phyloP scores from a whole-genome alignment of 768 basidiomycete species.

The Tulasnella sp. region DNA sequence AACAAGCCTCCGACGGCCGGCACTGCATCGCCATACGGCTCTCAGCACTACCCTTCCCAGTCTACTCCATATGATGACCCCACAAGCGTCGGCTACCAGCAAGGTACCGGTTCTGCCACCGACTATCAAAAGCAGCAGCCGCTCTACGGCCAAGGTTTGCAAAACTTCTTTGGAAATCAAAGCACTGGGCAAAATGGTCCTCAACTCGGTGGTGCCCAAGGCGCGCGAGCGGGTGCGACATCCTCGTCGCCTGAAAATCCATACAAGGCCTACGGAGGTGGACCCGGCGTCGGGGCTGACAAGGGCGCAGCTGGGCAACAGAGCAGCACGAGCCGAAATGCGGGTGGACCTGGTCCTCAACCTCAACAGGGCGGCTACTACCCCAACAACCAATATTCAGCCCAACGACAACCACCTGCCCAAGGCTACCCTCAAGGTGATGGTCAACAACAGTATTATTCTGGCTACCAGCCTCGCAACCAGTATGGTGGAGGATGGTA shows the following conservation, averaged over 20 bases:
- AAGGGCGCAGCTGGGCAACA: background rate
- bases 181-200: background rate
- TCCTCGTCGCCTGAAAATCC: constrained; percentile 16
- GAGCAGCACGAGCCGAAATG: background rate
- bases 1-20: constrained; percentile 3
- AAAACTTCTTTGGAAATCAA: constrained; percentile 18
- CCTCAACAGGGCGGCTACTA: constrained; percentile 18
- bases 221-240: background rate
- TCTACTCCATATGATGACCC: constrained; percentile 15
- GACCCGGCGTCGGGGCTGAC: constrained; percentile 2
- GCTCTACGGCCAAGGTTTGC: constrained; percentile 7
- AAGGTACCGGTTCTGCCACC: background rate
- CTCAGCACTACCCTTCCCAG: constrained; percentile 12
- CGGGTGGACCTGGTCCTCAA: constrained; percentile 7
- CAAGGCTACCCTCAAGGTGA: constrained; percentile 17
- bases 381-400: constrained; percentile 12
- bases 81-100: background rate
- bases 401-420: constrained; percentile 6
- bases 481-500: constrained; percentile 2
- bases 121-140: constrained; percentile 13
- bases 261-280: constrained; percentile 11
- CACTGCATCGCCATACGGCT: constrained; percentile 10
- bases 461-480: constrained; percentile 13
- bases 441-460: constrained; percentile 10
- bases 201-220: constrained; percentile 1